Base-by-base conservation (phyloP, 768 basidiomycete species). In the Leccinum subgranulosum region DNA sequence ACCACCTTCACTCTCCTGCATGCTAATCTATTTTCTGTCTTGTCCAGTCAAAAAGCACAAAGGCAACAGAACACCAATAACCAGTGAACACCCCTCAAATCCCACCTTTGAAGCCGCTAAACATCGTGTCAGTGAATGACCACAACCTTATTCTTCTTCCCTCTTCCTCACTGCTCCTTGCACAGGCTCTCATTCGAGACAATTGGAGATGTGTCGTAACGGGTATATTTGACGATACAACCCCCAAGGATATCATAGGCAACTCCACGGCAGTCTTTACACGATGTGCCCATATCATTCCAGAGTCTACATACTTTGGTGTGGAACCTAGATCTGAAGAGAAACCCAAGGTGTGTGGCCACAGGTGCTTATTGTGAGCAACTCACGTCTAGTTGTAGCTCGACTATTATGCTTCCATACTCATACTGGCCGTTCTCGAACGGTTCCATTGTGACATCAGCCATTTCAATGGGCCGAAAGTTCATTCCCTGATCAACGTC, bases 131-230 rank as follows among this genome's bases (percentile, higher is more conserved):
- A 41, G 52, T 55, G 28, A 31, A 31, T 31, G 29, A 11, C 29
- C 27, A 57, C 19, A 27, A 33, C 4, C 6, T 12, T 54, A 45
- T 53, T 49, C 15, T 9, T 49, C 17, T 3, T 14, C 45, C 21
- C 27, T n/a, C 39, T 41, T 46, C 49, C 51, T 55, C 34, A 47
- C 17, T 36, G 29, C n/a, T 36, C 45, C 29, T 60, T 51, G 10
- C 21, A 53, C 21, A 75, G 75, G 74, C 77, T 49, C 64, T 76
- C 23, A 53, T 70, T 45, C 72, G 76, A 29, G 76, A 78, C 57
- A 66, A 63, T 6, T 74, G 58, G 62, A 69, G 64, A 48, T 78
- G 76, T 55, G 60, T 74, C 11, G 58, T 76, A 6, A 69, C 71
- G 15, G 70, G 68, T 49, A 23, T 31, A 25, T 60, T 67, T 49